phyloP scores from a whole-genome alignment of 1,284 basidiomycete genomes.

The Pterulicium gracile region DNA sequence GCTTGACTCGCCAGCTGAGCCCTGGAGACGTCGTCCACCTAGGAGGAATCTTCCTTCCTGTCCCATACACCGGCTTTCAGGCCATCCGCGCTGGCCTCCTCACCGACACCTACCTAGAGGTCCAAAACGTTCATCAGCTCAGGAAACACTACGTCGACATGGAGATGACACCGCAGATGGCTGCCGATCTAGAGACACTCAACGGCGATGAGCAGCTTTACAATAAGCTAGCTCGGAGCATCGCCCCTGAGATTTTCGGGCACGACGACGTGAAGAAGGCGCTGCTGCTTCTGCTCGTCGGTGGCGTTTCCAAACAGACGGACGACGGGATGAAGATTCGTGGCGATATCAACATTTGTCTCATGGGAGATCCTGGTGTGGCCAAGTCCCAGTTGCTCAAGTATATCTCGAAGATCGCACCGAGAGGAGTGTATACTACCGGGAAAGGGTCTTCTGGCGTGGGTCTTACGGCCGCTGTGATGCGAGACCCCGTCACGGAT shows the following conservation, averaged over 20 bases:
- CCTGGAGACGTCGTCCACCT: slow-evolving; percentile 95
- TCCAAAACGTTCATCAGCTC: slow-evolving; percentile 84
- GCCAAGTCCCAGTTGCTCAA: slow-evolving; percentile 98
- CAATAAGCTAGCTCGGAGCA: slow-evolving; percentile 74
- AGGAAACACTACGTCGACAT: slow-evolving; percentile 97
- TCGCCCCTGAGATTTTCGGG: slow-evolving; percentile 98
- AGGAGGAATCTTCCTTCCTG: slow-evolving; percentile 83
- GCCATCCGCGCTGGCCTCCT: slow-evolving; percentile 89
- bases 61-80: slow-evolving; percentile 82
- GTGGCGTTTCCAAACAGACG: slow-evolving; percentile 90
- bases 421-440: slow-evolving; percentile 96
- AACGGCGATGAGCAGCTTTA: slow-evolving; percentile 76
- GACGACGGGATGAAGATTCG: slow-evolving; percentile 99
- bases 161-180: slow-evolving; percentile 84
- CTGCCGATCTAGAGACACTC: slow-evolving; percentile 61
- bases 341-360: slow-evolving; percentile 94
- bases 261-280: slow-evolving; percentile 98
- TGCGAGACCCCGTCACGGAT: slow-evolving; percentile 98
- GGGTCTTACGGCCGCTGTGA: slow-evolving; percentile 96
- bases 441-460: slow-evolving; percentile 97
- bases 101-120: slow-evolving; percentile 96
- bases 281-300: slow-evolving; percentile 86
- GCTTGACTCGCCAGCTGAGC: slow-evolving; percentile 83
- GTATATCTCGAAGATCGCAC: slow-evolving; percentile 98
- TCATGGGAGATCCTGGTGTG: slow-evolving; percentile 99